Percentiles rank a stretch among this genome's conserved stretches.
phyloP scores from a whole-genome alignment of 78 protist species.

The Planoprotostelium fungivorum region DNA sequence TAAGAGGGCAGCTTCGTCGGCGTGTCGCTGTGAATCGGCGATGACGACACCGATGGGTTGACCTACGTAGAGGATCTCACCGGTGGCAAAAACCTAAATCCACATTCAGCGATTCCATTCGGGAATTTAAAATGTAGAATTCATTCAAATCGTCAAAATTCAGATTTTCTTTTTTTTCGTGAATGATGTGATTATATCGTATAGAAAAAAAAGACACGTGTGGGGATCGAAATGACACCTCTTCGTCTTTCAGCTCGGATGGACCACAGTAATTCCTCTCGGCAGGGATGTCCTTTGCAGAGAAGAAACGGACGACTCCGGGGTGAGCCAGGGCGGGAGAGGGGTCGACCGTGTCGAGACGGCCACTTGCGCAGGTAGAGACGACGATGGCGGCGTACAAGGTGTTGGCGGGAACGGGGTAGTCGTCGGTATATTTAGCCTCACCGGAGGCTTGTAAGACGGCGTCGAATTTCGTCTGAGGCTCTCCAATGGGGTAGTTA shows the following conservation, averaged over 20 bases:
- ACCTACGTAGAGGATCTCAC: constrained; percentile 36
- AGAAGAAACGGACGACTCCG: constrained; percentile 60
- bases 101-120: not conserved
- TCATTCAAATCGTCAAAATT: no score
- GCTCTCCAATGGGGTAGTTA: not conserved
- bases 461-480: not conserved
- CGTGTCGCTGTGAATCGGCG: constrained; percentile 68
- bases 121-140: no score
- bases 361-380: constrained; percentile 51
- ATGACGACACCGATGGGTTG: constrained; percentile 79
- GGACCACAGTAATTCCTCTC: constrained; percentile 45
- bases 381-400: constrained; percentile 65
- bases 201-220: not conserved
- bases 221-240: constrained; percentile 7
- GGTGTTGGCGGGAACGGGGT: constrained; percentile 6
- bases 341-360: constrained; percentile 6
- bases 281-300: constrained; percentile 72
- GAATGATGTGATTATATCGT: no score
- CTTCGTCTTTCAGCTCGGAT: constrained; percentile 73
- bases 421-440: constrained; percentile 74
- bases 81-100: constrained; percentile 31
- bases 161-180: no score
- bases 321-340: constrained; percentile 18
- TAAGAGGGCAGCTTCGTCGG: constrained; percentile 56
- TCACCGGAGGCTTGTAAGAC: constrained; percentile 72